Percentiles rank a stretch among this genome's conserved stretches.
Conservation (phyloP, 495 filamentous ascomycete species). For the Tuber brumale region DNA sequence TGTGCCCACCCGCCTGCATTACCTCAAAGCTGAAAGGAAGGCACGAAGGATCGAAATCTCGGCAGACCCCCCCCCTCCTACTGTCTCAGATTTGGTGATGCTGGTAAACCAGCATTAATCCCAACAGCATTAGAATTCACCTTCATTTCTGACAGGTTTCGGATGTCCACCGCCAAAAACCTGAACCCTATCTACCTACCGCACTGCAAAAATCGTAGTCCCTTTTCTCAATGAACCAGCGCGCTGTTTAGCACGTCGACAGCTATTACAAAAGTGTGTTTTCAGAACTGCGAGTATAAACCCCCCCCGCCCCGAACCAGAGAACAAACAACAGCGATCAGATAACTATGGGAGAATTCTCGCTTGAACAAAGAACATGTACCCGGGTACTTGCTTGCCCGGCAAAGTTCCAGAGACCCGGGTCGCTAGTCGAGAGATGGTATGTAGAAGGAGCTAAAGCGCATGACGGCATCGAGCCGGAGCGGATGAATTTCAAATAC, state of each 20-base stretch:
- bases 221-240: not conserved
- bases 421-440: not conserved
- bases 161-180: not conserved
- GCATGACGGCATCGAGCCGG: not conserved
- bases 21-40: not conserved
- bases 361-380: not conserved
- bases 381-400: not conserved
- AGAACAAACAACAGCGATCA: not conserved
- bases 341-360: not conserved
- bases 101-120: not conserved
- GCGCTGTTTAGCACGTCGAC: not conserved
- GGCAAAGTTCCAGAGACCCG: not conserved
- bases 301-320: not conserved
- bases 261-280: not conserved
- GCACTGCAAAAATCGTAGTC: not conserved
- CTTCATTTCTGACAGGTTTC: not conserved
- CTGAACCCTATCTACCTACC: not conserved
- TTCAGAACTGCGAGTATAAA: not conserved
- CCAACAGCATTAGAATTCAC: not conserved
- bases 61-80: not conserved
- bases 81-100: not conserved
- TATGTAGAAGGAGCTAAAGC: too few relatives aligned
- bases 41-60: not conserved
- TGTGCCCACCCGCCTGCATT: not conserved
- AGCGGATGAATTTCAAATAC: not conserved